Conservation (phyloP, 2,329 filamentous ascomycete genomes). For the Trichoderma semiorbis region DNA sequence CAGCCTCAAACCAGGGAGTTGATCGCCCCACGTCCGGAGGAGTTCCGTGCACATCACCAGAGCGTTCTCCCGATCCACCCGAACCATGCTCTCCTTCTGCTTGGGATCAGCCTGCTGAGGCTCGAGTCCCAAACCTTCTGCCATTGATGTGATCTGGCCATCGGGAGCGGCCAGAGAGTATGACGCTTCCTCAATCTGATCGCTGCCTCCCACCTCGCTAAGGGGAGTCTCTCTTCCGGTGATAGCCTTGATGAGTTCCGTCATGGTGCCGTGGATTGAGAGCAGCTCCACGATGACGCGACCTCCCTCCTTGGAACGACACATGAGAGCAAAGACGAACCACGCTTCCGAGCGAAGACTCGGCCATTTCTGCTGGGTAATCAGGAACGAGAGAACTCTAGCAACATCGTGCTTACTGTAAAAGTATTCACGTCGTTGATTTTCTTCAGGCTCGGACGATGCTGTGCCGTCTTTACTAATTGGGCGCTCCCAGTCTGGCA, state of each 20-base stretch:
- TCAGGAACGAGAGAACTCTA: slow-evolving; percentile 47
- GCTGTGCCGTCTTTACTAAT: slow-evolving; percentile 22
- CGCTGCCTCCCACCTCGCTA: slow-evolving; percentile 9
- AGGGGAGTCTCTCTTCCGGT: slow-evolving; percentile 39
- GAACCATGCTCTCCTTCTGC: slow-evolving; percentile 43
- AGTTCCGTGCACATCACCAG: slow-evolving; percentile 57
- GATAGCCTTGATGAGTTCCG: slow-evolving; percentile 46
- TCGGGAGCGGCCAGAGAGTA: slow-evolving; percentile 18
- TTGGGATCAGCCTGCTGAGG: slow-evolving; percentile 47
- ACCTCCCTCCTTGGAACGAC: slow-evolving; percentile 49
- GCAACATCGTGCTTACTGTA: slow-evolving; percentile 39
- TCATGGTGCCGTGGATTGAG: slow-evolving; percentile 40
- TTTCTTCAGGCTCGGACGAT: slow-evolving; percentile 17
- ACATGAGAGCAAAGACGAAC: slow-evolving; percentile 61
- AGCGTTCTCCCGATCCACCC: slow-evolving; percentile 58
- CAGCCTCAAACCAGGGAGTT: slow-evolving; percentile 39
- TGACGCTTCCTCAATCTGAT: slow-evolving; percentile 22
- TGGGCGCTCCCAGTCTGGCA: slow-evolving; percentile 36
- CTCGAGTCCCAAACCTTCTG: slow-evolving; percentile 40
- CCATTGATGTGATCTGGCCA: slow-evolving; percentile 22
- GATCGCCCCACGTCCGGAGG: slow-evolving; percentile 41
- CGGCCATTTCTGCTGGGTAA: slow-evolving; percentile 57
- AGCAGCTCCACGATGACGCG: slow-evolving; percentile 43
- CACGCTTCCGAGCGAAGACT: slow-evolving; percentile 57
- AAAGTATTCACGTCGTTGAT: slow-evolving; percentile 36